Conservation (phyloP, 768 basidiomycete genomes). For the Mycena epipterygia region DNA sequence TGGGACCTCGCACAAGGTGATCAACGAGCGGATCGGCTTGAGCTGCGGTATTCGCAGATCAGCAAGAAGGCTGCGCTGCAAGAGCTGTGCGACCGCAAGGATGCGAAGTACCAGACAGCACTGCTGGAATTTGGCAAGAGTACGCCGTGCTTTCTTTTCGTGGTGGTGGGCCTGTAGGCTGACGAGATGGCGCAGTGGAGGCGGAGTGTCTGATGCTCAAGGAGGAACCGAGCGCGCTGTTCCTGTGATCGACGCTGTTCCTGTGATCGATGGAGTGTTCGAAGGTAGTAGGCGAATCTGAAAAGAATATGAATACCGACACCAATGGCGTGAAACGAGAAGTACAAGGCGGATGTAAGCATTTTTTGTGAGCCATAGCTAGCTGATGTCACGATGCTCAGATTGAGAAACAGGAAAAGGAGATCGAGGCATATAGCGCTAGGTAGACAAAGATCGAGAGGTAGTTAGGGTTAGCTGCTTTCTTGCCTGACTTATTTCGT, state of each 20-base stretch:
- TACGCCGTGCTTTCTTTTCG: conserved; percentile 37
- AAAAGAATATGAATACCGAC: conserved; percentile 80
- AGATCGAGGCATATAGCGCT: conserved; percentile 66
- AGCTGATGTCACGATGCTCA: conserved; percentile 46
- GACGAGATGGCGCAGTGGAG: conserved; percentile 59
- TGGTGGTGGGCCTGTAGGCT: conserved; percentile 1
- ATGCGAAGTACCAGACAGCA: conserved; percentile 69
- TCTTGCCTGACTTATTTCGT: background rate
- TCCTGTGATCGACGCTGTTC: conserved; percentile 51
- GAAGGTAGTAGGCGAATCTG: conserved; percentile 77
- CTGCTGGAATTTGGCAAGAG: conserved; percentile 66
- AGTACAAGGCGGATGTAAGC: conserved; percentile 79
- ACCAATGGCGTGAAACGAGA: conserved; percentile 85
- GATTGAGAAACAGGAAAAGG: conserved; percentile 74
- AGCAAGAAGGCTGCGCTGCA: conserved; percentile 75
- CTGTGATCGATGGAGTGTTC: conserved; percentile 66
- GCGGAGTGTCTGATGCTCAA: conserved; percentile 64
- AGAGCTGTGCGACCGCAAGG: conserved; percentile 67
- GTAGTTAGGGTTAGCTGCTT: conserved; percentile 56
- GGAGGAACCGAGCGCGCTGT: conserved; percentile 48
- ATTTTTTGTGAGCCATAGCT: conserved; percentile 7
- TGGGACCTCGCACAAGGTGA: conserved; percentile 70
- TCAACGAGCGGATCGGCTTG: conserved; percentile 69
- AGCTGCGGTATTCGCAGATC: conserved; percentile 74
- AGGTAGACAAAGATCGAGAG: conserved; percentile 66